Evolutionary conservation across 176 grass and related monocot genomes (phyloP), one percentile per base, ranked within the genome.

Genomic region (Avena eriantha): DNA sequence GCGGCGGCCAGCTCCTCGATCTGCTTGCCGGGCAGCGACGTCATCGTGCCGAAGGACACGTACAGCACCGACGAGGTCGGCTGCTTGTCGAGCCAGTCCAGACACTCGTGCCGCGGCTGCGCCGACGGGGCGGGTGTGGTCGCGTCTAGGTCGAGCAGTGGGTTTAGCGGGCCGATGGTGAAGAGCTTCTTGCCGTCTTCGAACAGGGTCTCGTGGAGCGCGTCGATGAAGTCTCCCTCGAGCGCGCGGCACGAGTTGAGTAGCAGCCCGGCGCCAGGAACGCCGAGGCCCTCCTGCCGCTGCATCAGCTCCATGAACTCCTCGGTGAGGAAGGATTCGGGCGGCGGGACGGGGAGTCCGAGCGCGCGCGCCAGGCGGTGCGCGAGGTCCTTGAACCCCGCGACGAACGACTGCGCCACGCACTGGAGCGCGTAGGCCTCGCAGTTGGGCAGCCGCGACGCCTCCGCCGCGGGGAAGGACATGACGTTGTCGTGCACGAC

Each of bases 31-130:
- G 79, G 66, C 4, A 90, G 53, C 10, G 84, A 70, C 11, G 89
- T 19, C 72, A 80, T 78, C 2, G 84, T 78, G 10, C 89, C 84
- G 54, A 83, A 90, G 16, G 64, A 90, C 26, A 90, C 43, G 79
- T 83, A 90, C 1, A 90, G 19, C 4, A 90, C 84, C 5, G 84
- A 86, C 1, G 41, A 65, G 2, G 41, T 5, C 19, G 89, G 89
- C 53, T 90, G 84, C 72, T 57, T 14, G 79, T 90, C 84, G 8
- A 90, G 79, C 89, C 89, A 90, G 19, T 65, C 61, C 36, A 86
- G 24, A 29, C 79, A 90, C 41, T 83, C 84, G n/a, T 83, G 88
- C n/a, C 45, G 73, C 50, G 19, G 80, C 19, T 24, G 47, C 34
- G 34, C 1, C 60, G 69, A 45, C 14, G 13, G 21, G 3, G 22